Conservation (phyloP, 352 stramenopile species). For the Globisporangium sylvaticum region DNA sequence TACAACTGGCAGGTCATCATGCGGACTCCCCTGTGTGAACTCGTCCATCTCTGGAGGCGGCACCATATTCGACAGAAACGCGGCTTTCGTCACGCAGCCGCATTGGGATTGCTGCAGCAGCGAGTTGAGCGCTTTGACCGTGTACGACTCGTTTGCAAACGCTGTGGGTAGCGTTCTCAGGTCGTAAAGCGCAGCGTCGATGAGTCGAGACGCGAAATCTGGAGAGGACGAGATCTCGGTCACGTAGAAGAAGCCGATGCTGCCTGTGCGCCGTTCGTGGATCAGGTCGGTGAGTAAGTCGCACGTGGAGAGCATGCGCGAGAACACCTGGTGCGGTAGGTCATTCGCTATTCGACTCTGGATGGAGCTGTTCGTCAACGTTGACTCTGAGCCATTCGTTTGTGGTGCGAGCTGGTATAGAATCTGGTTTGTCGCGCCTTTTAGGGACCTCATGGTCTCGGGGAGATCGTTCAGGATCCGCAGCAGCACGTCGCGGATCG, state of each 20-base stretch:
- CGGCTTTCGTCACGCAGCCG: slow-evolving; percentile 60
- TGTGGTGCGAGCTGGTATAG: slow-evolving; percentile 52
- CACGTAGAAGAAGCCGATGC: slow-evolving; percentile 51
- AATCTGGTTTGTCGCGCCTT: slow-evolving; percentile 32
- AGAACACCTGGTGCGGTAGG: slow-evolving; percentile 41
- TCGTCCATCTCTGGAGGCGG: slow-evolving; percentile 2
- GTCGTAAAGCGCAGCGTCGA: slow-evolving; percentile 43
- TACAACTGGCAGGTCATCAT: slow-evolving; percentile 53
- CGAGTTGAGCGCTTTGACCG: slow-evolving; percentile 76
- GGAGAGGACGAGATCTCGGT: slow-evolving; percentile 31
- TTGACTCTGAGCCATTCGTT: neutral
- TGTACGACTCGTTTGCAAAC: slow-evolving; percentile 72
- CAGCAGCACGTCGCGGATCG: slow-evolving; percentile 54
- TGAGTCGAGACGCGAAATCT: slow-evolving; percentile 26
- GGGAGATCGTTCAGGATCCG: slow-evolving; percentile 50
- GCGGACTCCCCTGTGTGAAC: slow-evolving; percentile 35
- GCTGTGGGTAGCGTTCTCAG: slow-evolving; percentile 43
- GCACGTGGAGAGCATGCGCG: slow-evolving; percentile 75
- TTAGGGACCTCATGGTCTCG: slow-evolving; percentile 11
- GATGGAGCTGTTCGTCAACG: slow-evolving; percentile 17
- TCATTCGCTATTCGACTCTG: slow-evolving; percentile 28
- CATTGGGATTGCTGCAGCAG: slow-evolving; percentile 66
- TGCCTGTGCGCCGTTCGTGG: slow-evolving; percentile 59
- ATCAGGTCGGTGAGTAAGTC: slow-evolving; percentile 76
- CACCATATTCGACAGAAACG: slow-evolving; percentile 21